Percentiles rank a stretch among this genome's conserved stretches.
These are phyloP conservation scores for Cladophialophora carrionii DNA, from an alignment of 2,329 filamentous ascomycete genomes.

Conservation along the genomic window DNA sequence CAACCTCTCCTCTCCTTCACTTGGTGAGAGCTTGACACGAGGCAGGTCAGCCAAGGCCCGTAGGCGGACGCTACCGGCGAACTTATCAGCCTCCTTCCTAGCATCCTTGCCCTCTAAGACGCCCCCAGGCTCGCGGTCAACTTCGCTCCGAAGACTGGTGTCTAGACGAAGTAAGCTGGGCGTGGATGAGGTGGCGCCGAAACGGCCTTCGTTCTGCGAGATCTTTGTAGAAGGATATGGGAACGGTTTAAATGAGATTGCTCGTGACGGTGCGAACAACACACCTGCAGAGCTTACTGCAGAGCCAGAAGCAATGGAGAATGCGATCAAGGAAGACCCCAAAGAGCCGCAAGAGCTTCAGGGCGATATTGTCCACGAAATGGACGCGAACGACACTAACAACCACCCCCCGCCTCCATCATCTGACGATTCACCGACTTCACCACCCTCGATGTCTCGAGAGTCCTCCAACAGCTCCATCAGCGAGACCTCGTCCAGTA, in stretches of 20 bases:
- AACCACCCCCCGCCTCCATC: slow-evolving; percentile 10
- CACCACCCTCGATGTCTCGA: slow-evolving; percentile 33
- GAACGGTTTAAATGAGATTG: slow-evolving; percentile 37
- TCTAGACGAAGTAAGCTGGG: slow-evolving; percentile 14
- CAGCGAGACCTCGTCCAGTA: slow-evolving; percentile 29
- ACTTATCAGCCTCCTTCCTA: slow-evolving; percentile 20
- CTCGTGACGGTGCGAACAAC: background rate
- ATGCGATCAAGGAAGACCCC: slow-evolving; percentile 16
- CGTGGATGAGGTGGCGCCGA: slow-evolving; percentile 23
- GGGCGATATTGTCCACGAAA: slow-evolving; percentile 22
- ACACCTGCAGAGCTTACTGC: slow-evolving; percentile 18
- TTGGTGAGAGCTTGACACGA: slow-evolving; percentile 20
- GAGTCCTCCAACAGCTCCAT: slow-evolving; percentile 35
- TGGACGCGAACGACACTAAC: slow-evolving; percentile 20
- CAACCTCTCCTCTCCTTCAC: slow-evolving; percentile 25
- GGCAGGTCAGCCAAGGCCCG: slow-evolving; percentile 27
- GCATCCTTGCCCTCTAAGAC: slow-evolving; percentile 27
- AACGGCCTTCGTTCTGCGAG: slow-evolving; percentile 35
- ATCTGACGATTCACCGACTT: slow-evolving; percentile 23
- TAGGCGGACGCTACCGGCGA: slow-evolving; percentile 28
- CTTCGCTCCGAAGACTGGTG: slow-evolving; percentile 33
- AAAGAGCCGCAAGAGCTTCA: slow-evolving; percentile 20
- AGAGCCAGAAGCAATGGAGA: slow-evolving; percentile 17
- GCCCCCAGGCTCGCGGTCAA: slow-evolving; percentile 26
- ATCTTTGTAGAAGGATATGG: slow-evolving; percentile 38